Evolutionary conservation across 2,329 filamentous ascomycete species (phyloP), one percentile per base, ranked within the genome.

Genomic region (Amesomyces nigricolor): DNA sequence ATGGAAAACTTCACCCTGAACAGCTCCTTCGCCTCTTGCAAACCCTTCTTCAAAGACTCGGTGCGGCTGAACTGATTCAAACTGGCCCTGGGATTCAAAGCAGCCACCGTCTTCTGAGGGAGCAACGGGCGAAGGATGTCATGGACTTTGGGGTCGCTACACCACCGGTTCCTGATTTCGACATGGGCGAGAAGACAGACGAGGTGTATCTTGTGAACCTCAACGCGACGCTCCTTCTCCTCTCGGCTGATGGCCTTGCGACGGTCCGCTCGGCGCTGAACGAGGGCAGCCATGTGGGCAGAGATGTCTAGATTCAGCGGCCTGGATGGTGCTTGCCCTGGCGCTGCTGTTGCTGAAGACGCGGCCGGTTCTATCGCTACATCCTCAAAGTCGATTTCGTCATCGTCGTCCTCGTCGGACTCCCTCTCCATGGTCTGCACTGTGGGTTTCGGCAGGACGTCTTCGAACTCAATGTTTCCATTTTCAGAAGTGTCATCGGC

Each of bases 181-280:
- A 86, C 79, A 69, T 97, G 89, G 9, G 84, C 82, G 14, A 99
- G 71, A 2, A 99, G 77, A 67, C 89, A 95, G 13, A 96, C 73
- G 0, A 97, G 62, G 71, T 99, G 91, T 58, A 85, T 76, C 70
- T 92, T 95, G 70, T 99, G 94, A n/a, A 91, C 78, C 50, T 89
- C 80, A 30, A 94, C 68, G 17, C 91, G 82, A 13, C 68, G 72
- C 43, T 72, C 71, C 58, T 74, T 79, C 62, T 85, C 81, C 17
- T 75, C 75, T 59, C 74, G 79, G 22, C 70, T 80, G 3, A 83
- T 71, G 2, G 78, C 75, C 63, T 78, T 83, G 49, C 77, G 75
- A 46, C 77, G 72, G 22, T 77, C 73, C 71, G 43, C 60, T 40
- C 47, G 67, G 53, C 19, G 67, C n/a, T 67, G 62, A 2, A 66